Conservation (phyloP, 2,329 filamentous ascomycete species). For the Albifimbria verrucaria region DNA sequence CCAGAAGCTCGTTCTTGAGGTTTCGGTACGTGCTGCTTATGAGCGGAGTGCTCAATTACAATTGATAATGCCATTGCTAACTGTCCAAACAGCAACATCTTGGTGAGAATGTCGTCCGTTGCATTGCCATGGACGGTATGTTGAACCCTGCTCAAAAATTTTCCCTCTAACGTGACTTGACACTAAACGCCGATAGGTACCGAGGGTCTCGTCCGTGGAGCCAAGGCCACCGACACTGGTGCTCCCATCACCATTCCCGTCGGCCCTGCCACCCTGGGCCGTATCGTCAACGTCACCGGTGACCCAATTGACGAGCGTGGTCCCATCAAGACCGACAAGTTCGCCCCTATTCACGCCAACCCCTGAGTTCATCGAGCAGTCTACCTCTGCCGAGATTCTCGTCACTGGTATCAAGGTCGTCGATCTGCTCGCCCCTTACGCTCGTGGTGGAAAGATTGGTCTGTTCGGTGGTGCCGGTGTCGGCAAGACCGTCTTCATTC, state of each 20-base stretch:
- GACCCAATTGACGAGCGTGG: slow-evolving; percentile 99
- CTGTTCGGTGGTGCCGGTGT: slow-evolving; percentile 99
- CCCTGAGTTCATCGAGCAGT: slow-evolving; percentile 91
- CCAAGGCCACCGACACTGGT: slow-evolving; percentile 82
- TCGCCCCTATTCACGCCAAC: slow-evolving; percentile 88
- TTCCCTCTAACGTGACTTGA: slow-evolving; percentile 12
- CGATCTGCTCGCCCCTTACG: slow-evolving; percentile 96
- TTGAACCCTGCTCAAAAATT: slow-evolving; percentile 18
- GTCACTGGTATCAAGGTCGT: slow-evolving; percentile 99
- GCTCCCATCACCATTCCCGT: slow-evolving; percentile 95
- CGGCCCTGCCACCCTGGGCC: slow-evolving; percentile 87
- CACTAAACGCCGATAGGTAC: slow-evolving; percentile 63
- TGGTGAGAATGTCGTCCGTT: slow-evolving; percentile 97
- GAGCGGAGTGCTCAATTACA: slow-evolving; percentile 2
- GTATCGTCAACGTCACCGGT: slow-evolving; percentile 99
- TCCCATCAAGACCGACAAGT: slow-evolving; percentile 91
- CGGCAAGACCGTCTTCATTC: slow-evolving; percentile 99
- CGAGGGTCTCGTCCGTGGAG: slow-evolving; percentile 97
- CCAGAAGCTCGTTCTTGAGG: slow-evolving; percentile 93
- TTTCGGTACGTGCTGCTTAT: slow-evolving; percentile 71
- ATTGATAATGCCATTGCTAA: slow-evolving; percentile 29
- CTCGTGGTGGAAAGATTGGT: slow-evolving; percentile 99
- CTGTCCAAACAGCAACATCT: slow-evolving; percentile 79
- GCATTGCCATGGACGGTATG: slow-evolving; percentile 99
- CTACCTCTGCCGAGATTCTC: slow-evolving; percentile 92